phyloP scores from a whole-genome alignment of 1,284 basidiomycete species.

The Meira nashicola region DNA sequence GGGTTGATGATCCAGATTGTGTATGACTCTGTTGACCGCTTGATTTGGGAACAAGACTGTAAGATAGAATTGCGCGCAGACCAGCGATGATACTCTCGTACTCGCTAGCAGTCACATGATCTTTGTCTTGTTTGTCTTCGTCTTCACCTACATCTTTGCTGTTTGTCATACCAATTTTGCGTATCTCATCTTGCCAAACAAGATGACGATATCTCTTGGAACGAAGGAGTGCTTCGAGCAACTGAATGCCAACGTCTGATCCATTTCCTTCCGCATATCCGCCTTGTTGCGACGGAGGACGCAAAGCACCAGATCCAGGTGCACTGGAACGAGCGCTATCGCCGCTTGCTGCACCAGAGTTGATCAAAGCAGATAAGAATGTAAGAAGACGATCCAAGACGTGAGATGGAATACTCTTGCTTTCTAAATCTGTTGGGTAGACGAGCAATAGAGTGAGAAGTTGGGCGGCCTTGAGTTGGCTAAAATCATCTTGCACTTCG shows the following conservation, averaged over 20 bases:
- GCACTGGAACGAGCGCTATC: neutral
- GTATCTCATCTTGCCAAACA: conserved; percentile 55
- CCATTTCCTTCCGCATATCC: conserved; percentile 59
- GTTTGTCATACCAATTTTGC: conserved; percentile 1
- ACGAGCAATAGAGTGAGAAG: conserved; percentile 76
- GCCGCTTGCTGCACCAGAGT: conserved; percentile 10
- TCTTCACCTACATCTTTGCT: neutral
- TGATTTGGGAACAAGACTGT: too few relatives aligned
- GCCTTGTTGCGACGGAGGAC: conserved; percentile 10
- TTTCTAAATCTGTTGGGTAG: conserved; percentile 18
- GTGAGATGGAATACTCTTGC: conserved; percentile 15
- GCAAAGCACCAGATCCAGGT: conserved; percentile 6
- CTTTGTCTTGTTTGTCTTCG: neutral
- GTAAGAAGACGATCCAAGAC: conserved; percentile 25
- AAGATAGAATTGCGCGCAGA: too few relatives aligned
- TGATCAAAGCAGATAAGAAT: conserved; percentile 28
- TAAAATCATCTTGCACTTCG: conserved; percentile 84
- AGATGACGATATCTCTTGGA: conserved; percentile 67
- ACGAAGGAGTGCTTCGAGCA: conserved; percentile 77
- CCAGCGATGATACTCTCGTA: too few relatives aligned
- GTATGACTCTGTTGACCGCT: too few relatives aligned
- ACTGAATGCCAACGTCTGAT: conserved; percentile 83
- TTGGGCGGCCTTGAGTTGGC: conserved; percentile 80
- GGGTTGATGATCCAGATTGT: neutral
- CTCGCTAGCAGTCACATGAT: too few relatives aligned